phyloP scores from a whole-genome alignment of 495 filamentous ascomycete genomes.

The Venustampulla echinocandica region DNA sequence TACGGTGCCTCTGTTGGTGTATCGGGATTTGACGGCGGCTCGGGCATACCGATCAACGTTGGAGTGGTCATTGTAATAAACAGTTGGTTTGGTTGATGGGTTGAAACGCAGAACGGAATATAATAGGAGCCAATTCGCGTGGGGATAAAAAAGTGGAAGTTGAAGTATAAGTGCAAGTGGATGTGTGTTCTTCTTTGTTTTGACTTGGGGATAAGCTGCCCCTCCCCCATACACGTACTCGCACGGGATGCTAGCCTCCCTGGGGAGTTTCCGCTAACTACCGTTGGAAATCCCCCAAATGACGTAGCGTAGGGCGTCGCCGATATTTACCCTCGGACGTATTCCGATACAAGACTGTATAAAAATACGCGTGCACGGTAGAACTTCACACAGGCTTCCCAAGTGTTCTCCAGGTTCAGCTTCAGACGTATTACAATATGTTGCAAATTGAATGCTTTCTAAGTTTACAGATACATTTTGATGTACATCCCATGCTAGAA shows the following conservation, averaged over 20 bases:
- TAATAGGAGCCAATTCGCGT: not conserved
- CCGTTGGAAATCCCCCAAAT: no score
- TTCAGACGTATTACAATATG: no score
- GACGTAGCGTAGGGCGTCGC: no score
- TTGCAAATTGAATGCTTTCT: not conserved
- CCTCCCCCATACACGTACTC: no score
- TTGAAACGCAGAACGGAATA: not conserved
- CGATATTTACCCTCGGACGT: no score
- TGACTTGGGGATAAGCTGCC: not conserved
- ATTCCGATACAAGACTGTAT: no score
- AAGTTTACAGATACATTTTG: slow-evolving; percentile 6
- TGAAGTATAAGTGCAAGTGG: not conserved
- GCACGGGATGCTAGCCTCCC: no score
- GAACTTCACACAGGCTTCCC: no score
- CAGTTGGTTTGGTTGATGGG: not conserved
- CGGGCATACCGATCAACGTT: slow-evolving; percentile 78
- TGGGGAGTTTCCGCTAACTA: no score
- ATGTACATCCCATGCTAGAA: not conserved
- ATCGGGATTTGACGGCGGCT: slow-evolving; percentile 71
- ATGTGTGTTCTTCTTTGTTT: not conserved
- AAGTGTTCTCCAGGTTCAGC: no score
- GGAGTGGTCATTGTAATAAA: slow-evolving; percentile 28
- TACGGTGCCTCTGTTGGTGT: slow-evolving; percentile 92
- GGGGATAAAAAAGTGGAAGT: no score
- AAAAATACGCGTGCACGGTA: no score